These are phyloP conservation scores for Saururus chinensis DNA, from an alignment of 164 flowering plant species.

Conservation along the genomic window DNA sequence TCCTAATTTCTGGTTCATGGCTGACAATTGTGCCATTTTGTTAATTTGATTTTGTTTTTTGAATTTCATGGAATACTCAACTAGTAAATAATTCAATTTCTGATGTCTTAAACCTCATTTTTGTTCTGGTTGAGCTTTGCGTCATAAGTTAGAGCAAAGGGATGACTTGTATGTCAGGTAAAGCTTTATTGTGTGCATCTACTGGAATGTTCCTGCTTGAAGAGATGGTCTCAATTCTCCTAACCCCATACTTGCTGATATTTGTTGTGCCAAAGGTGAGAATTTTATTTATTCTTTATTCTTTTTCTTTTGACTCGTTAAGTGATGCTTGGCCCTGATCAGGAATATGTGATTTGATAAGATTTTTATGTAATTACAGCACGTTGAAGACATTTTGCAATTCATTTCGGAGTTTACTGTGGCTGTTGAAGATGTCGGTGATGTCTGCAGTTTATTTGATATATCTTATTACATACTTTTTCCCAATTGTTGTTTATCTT, in stretches of 20 bases:
- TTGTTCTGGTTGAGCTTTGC: no score
- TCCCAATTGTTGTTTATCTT: no score
- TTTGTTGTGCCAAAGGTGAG: constrained; percentile 82
- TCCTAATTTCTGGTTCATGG: no score
- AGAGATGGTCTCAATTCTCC: constrained; percentile 96
- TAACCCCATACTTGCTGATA: constrained; percentile 81
- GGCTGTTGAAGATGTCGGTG: constrained; percentile 87
- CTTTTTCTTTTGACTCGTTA: neutral
- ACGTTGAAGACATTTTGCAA: constrained; percentile 81
- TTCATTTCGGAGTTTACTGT: constrained; percentile 85
- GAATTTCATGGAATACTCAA: neutral
- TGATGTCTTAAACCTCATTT: neutral
- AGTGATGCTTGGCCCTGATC: neutral
- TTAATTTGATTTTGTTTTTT: no score
- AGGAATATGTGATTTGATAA: neutral
- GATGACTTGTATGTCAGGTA: neutral
- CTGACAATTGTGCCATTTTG: no score
- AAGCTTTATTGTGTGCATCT: constrained; percentile 22
- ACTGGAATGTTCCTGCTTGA: constrained; percentile 93
- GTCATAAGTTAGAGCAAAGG: neutral
- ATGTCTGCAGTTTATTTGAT: constrained; percentile 77
- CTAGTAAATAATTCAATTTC: neutral
- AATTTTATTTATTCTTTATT: neutral
- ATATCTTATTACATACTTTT: no score
- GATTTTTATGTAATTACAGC: constrained; percentile 36